phyloP scores from a whole-genome alignment of 768 basidiomycete species.

The Suillus paluster region DNA sequence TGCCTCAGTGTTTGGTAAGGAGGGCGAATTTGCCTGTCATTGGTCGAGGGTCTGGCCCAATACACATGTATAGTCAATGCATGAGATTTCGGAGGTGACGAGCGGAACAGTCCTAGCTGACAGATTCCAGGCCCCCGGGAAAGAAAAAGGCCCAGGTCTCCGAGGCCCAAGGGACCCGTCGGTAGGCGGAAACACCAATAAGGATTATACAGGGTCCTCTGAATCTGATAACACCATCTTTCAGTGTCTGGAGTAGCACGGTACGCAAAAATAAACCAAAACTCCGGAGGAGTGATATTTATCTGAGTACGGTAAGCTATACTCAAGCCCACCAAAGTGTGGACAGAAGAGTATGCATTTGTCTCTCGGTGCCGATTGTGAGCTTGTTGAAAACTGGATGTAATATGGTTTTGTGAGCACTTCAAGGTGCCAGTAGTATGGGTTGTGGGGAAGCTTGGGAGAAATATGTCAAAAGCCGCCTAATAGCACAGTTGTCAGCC shows the following conservation, averaged over 20 bases:
- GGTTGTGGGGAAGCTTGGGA: conserved; percentile 1
- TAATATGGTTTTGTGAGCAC: background rate
- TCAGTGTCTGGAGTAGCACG: background rate
- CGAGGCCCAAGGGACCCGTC: background rate
- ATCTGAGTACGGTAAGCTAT: conserved; percentile 1
- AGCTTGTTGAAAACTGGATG: background rate
- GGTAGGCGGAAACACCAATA: background rate
- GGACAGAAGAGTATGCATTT: background rate
- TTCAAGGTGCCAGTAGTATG: background rate
- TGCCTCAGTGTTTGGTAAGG: background rate
- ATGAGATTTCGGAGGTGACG: background rate
- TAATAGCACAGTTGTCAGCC: background rate
- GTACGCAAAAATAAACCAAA: conserved; percentile 1
- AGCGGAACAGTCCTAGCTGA: background rate
- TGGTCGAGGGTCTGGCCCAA: background rate
- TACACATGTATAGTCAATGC: background rate
- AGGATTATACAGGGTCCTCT: background rate
- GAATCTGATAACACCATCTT: background rate
- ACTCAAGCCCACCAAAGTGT: background rate
- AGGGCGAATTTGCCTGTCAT: background rate
- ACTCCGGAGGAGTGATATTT: background rate
- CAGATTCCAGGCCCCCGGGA: background rate
- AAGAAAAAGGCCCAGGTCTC: background rate
- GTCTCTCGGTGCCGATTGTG: conserved; percentile 5
- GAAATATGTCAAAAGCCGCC: background rate